Evolutionary conservation across 306 rosid species (phyloP), one percentile per base, ranked within the genome.

Genomic region (Cicer chorassanicum): DNA sequence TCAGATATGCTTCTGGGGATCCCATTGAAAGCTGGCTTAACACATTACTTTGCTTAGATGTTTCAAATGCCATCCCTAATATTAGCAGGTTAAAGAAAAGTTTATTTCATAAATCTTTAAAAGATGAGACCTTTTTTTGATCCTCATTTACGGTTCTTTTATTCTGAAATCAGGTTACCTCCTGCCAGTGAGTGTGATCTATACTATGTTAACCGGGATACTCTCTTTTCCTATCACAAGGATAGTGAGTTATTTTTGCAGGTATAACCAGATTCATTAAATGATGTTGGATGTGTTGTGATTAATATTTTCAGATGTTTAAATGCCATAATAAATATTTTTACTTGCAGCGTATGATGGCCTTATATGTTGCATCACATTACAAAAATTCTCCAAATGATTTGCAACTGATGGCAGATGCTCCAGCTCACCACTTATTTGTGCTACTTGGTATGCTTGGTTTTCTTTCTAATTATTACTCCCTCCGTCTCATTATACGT

Each of bases 351-450:
- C 88, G 98, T 75, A 94, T 94, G 98, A 91, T 94, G 98, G 93
- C 98, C 36, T 86, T 94, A 16, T 94, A 90, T 72, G 98, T 94
- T 85, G 89, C 98, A 49, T 92, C 98, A 42, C 97, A 92, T 85
- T 94, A 94, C 93, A 94, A 91, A 82, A 94, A 91, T 86, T 91
- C 98, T 78, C 98, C 98, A 29, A 94, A 94, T 77, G 98, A 94
- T 86, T 83, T 94, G 69, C 98, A 94, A 83, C 81, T 94, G 74
- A 90, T 94, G 90, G 98, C 97, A 3, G 96, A 94, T 82, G 98
- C 98, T 72, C 98, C 98, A 54, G 99, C 97, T 6, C 97, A 94
- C 82, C 97, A 92, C 89, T 84, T 94, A 73, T 94, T 94, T 77
- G 97, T 94, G 45, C 77, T 94, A 69, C 97, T 94, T 81, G 99